Conservation (phyloP, 306 rosid genomes). For the Echinosophora koreensis region DNA sequence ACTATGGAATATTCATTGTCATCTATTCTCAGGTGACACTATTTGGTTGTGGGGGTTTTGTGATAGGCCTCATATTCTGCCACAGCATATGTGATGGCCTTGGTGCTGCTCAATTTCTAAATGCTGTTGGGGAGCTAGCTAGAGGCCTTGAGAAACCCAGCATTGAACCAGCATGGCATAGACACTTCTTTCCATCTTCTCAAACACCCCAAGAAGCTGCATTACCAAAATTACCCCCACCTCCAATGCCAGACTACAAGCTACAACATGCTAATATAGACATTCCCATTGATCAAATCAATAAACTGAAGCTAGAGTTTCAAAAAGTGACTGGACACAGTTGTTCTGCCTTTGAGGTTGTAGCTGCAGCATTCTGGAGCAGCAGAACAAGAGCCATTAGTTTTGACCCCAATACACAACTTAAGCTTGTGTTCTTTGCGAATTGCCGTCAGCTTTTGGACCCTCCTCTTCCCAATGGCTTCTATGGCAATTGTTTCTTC, state of each 20-base stretch:
- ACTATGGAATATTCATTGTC: not conserved
- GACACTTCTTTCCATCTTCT: conserved; percentile 57
- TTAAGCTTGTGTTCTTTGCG: conserved; percentile 72
- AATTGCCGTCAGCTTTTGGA: conserved; percentile 72
- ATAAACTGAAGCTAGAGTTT: conserved; percentile 56
- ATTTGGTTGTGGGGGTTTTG: conserved; percentile 78
- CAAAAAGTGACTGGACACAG: conserved; percentile 51
- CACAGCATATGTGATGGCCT: conserved; percentile 87
- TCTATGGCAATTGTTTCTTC: conserved; percentile 90
- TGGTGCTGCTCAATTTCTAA: conserved; percentile 88
- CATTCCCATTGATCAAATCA: conserved; percentile 55
- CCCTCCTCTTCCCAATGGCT: conserved; percentile 77
- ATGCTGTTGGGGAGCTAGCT: conserved; percentile 74
- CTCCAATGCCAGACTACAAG: conserved; percentile 46
- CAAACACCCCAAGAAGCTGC: not conserved
- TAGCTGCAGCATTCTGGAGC: conserved; percentile 72
- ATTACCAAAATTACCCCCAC: conserved; percentile 32
- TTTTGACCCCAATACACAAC: conserved; percentile 2
- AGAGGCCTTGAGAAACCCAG: conserved; percentile 57
- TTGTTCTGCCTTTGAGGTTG: conserved; percentile 76
- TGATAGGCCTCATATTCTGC: conserved; percentile 75
- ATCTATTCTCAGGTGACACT: conserved; percentile 65
- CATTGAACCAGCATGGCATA: conserved; percentile 67
- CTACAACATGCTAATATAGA: conserved; percentile 65
- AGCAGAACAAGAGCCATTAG: conserved; percentile 62